A percentile compares a stretch with the other conserved stretches of the same genome.
Evolutionary conservation across 106 monocot genomes (phyloP).

Genomic region (Acanthochlamys bracteata): DNA sequence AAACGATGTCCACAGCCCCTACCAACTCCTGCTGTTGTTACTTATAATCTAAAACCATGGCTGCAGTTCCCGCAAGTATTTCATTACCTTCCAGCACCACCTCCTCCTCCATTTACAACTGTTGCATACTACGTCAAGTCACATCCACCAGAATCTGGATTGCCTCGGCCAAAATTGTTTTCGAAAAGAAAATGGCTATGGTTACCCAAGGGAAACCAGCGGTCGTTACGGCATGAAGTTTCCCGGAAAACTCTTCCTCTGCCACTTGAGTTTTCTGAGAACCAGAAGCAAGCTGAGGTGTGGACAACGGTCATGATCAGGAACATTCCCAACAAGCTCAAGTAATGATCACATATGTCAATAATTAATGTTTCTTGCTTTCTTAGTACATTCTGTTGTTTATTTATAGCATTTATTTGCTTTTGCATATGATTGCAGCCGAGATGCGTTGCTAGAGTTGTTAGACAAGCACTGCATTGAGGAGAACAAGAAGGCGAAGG

Average conservation of each 20-base stretch:
- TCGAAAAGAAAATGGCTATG: no score
- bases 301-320: conserved; percentile 40
- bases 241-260: background rate
- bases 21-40: no score
- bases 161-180: no score
- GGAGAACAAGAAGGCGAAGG: conserved; percentile 19
- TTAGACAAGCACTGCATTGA: conserved; percentile 37
- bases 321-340: conserved; percentile 48
- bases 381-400: background rate
- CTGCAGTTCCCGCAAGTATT: no score
- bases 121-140: no score
- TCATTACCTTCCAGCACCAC: no score
- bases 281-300: background rate
- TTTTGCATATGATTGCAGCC: conserved; percentile 10
- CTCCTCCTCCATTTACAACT: no score
- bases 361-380: background rate
- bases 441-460: conserved; percentile 24
- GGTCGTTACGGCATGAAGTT: no score
- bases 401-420: background rate
- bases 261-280: conserved; percentile 15
- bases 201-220: no score
- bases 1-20: no score
- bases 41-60: no score
- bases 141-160: no score
- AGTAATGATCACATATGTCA: conserved; percentile 1